These are phyloP conservation scores for Neopestalotiopsis rosae DNA, from an alignment of 2,329 filamentous ascomycete species.

Conservation along the genomic window DNA sequence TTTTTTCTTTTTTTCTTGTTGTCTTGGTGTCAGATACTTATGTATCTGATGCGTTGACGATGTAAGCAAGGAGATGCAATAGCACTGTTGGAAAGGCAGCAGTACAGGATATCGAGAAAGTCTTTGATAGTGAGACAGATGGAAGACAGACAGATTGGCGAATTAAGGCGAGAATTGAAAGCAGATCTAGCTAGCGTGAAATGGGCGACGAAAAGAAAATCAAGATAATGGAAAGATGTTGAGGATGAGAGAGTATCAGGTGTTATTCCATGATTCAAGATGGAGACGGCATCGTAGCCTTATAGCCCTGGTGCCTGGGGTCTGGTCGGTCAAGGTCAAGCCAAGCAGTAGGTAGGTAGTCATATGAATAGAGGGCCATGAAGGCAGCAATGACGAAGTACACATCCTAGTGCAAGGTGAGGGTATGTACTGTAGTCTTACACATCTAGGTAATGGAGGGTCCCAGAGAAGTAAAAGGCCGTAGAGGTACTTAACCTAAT, in stretches of 20 bases:
- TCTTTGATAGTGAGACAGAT: background rate
- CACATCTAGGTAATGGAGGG: background rate
- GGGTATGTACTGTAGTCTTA: slow-evolving; percentile 4
- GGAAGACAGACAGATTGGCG: background rate
- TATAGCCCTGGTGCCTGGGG: slow-evolving; percentile 18
- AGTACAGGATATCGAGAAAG: background rate
- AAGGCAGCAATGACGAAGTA: slow-evolving; percentile 20
- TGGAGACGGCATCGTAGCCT: slow-evolving; percentile 18
- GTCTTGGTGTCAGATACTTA: background rate
- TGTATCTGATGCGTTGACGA: background rate
- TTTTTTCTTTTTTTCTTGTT: background rate
- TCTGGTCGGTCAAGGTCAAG: background rate
- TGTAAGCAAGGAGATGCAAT: slow-evolving; percentile 14
- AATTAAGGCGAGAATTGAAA: slow-evolving; percentile 15
- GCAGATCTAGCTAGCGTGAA: slow-evolving; percentile 15
- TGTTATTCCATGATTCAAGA: slow-evolving; percentile 4
- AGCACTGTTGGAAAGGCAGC: background rate
- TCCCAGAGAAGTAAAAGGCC: slow-evolving; percentile 5
- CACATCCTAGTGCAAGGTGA: no score
- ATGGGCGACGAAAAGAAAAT: slow-evolving; percentile 16
- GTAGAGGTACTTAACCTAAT: background rate
- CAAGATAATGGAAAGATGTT: slow-evolving; percentile 2
- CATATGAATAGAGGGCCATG: slow-evolving; percentile 1
- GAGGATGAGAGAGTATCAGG: slow-evolving; percentile 15
- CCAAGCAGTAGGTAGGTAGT: background rate